Conservation (phyloP, 83 land plant species). For the Thuja plicata region DNA sequence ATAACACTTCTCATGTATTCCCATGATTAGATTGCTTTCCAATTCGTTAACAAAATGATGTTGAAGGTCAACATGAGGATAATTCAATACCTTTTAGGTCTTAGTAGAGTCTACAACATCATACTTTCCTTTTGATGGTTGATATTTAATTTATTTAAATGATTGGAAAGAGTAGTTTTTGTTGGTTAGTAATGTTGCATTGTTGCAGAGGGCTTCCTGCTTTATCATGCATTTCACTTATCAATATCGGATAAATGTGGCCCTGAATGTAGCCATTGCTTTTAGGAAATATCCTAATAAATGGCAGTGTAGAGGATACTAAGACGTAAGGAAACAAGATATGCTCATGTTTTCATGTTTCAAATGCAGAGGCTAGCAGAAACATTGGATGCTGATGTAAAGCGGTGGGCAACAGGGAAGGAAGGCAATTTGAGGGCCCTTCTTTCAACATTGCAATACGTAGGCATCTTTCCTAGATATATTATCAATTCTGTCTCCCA, state of each 20-base stretch:
- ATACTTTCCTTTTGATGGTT: background rate
- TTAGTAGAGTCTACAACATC: background rate
- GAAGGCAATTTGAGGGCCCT: conserved; percentile 66
- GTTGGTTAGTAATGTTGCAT: background rate
- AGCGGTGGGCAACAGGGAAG: conserved; percentile 65
- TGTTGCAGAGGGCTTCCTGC: background rate
- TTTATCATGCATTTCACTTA: background rate
- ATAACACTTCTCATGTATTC: background rate
- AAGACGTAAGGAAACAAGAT: background rate
- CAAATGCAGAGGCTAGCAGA: conserved; percentile 52
- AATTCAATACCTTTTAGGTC: background rate
- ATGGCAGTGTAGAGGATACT: background rate
- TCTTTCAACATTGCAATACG: conserved; percentile 68
- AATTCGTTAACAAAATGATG: background rate
- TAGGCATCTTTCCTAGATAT: conserved; percentile 21
- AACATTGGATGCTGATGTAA: conserved; percentile 56
- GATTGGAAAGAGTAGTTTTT: background rate
- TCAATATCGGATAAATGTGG: too few relatives aligned
- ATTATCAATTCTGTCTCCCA: background rate
- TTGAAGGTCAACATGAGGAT: background rate
- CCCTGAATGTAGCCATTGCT: background rate
- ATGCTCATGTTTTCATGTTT: background rate
- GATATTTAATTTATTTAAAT: background rate
- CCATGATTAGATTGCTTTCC: background rate
- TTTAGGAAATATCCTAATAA: background rate